phyloP scores from a whole-genome alignment of 1,284 basidiomycete species.

The Blastosporella zonata region DNA sequence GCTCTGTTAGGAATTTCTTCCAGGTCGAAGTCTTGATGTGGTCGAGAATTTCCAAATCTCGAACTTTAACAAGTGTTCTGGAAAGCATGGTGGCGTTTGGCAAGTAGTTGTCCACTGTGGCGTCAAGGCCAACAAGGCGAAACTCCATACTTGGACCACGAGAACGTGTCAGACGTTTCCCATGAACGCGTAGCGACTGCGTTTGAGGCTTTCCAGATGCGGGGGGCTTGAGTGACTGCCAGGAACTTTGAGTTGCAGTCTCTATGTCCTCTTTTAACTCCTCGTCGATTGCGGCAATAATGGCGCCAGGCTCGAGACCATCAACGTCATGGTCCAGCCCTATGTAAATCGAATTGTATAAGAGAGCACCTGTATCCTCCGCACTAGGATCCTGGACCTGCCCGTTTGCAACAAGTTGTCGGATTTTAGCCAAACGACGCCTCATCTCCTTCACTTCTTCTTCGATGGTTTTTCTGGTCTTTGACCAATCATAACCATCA shows the following conservation, averaged over 20 bases:
- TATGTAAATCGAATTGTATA: conserved; percentile 94
- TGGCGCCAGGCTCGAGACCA: conserved; percentile 68
- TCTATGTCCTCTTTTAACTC: conserved; percentile 79
- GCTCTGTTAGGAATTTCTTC: conserved; percentile 91
- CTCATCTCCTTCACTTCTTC: conserved; percentile 88
- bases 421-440: conserved; percentile 83
- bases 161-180: conserved; percentile 72
- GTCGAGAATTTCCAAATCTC: conserved; percentile 87
- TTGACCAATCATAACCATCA: conserved; percentile 92
- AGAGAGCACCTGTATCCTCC: conserved; percentile 74
- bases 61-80: conserved; percentile 62
- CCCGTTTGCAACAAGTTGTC: conserved; percentile 91
- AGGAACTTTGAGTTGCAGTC: conserved; percentile 72
- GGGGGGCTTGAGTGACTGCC: conserved; percentile 71
- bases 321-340: conserved; percentile 75
- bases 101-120: conserved; percentile 66
- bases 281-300: conserved; percentile 90
- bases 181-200: conserved; percentile 46
- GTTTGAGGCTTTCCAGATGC: conserved; percentile 35
- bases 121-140: conserved; percentile 60
- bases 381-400: conserved; percentile 82
- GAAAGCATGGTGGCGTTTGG: conserved; percentile 59
- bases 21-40: conserved; percentile 98
- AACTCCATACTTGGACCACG: conserved; percentile 85
- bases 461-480: conserved; percentile 85